Evolutionary conservation across 1,139 yeast species (phyloP).

Genomic region (Spencermartinsiella ligniputridi): DNA sequence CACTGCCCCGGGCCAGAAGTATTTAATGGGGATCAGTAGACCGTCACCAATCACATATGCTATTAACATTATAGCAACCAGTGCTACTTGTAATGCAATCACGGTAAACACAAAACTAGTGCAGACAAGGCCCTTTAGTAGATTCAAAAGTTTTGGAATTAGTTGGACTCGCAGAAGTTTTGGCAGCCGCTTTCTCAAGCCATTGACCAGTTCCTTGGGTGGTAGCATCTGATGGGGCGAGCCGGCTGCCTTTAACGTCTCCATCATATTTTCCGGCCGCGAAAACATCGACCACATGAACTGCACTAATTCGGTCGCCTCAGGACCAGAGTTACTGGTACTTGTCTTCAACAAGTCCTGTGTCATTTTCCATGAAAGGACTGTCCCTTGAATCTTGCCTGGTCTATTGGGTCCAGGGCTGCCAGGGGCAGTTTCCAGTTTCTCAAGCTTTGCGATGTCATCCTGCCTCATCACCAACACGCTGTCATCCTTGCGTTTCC

Average conservation of each 20-base stretch:
- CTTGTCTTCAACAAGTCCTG: conserved; percentile 22
- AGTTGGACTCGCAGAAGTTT: conserved; percentile 5
- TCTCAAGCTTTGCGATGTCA: conserved; percentile 15
- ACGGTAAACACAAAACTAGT: conserved; percentile 22
- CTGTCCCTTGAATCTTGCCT: conserved; percentile 25
- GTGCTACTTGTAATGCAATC: conserved; percentile 23
- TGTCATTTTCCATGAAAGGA: conserved; percentile 30
- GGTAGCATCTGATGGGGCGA: conserved; percentile 18
- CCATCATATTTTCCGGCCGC: conserved; percentile 21
- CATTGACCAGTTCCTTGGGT: conserved; percentile 23
- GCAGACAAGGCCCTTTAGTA: conserved; percentile 13
- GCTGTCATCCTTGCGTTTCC: conserved; percentile 1
- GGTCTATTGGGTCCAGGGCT: conserved; percentile 22
- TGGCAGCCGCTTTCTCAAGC: conserved; percentile 17
- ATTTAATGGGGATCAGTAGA: conserved; percentile 18
- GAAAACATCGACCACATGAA: conserved; percentile 27
- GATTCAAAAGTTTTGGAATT: conserved; percentile 4
- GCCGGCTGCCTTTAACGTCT: conserved; percentile 4
- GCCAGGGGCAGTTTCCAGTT: conserved; percentile 2
- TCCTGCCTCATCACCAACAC: conserved; percentile 19
- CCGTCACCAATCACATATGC: conserved; percentile 28
- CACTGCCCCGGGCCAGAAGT: background rate
- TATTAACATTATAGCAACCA: conserved; percentile 27
- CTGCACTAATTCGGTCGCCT: conserved; percentile 15
- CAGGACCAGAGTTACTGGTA: conserved; percentile 2